A percentile compares a stretch with the other conserved stretches of the same genome.
Conservation (phyloP, 148 eudicot genomes). For the Oxyria digyna region DNA sequence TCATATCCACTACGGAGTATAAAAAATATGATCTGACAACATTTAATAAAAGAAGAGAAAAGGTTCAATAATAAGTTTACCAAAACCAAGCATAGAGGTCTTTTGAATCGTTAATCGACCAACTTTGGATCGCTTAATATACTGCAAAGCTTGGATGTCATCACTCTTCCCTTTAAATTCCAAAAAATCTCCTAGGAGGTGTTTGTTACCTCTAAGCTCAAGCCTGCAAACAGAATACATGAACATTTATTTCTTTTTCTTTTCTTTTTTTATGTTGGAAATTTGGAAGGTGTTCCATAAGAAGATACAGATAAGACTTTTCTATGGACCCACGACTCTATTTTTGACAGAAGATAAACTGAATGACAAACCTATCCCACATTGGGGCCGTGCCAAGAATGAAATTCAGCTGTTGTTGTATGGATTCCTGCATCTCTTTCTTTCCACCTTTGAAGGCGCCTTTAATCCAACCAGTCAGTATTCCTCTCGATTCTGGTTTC, state of each 20-base stretch:
- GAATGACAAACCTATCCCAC: slow-evolving; percentile 69
- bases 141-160: slow-evolving; percentile 47
- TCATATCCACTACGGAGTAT: neutral
- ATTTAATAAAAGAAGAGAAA: neutral
- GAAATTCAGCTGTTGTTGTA: slow-evolving; percentile 52
- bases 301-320: neutral
- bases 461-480: slow-evolving; percentile 73
- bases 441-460: slow-evolving; percentile 48
- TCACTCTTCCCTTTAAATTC: slow-evolving; percentile 89
- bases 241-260: neutral
- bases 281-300: neutral
- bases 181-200: slow-evolving; percentile 65
- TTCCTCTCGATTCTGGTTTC: slow-evolving; percentile 42
- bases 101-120: slow-evolving; percentile 55
- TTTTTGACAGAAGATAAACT: neutral
- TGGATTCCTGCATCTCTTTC: slow-evolving; percentile 68
- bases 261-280: no score
- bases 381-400: slow-evolving; percentile 67
- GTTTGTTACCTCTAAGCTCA: slow-evolving; percentile 65
- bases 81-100: slow-evolving; percentile 84
- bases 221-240: slow-evolving; percentile 30
- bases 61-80: slow-evolving; percentile 19
- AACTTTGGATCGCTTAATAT: slow-evolving; percentile 79
- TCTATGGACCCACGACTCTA: neutral
- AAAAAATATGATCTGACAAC: neutral